Evolutionary conservation across 495 filamentous ascomycete genomes (phyloP).

Genomic region (Thozetella sp.): DNA sequence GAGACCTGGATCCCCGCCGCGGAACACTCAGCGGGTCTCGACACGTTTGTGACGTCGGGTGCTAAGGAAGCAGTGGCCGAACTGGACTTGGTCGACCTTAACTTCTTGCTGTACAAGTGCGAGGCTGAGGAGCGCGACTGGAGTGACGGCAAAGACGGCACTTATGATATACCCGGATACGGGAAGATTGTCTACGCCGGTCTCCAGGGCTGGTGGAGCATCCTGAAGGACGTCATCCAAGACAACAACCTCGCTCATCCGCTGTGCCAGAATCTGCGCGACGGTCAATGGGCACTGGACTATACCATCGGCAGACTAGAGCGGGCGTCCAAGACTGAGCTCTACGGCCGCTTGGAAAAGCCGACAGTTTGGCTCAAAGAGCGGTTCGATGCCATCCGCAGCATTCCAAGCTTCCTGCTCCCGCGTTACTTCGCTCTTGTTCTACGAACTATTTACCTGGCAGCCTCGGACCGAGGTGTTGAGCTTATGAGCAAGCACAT

Average conservation of each 20-base stretch:
- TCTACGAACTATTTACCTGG: constrained; percentile 81
- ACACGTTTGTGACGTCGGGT: constrained; percentile 80
- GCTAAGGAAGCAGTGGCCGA: constrained; percentile 78
- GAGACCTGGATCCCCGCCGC: constrained; percentile 91
- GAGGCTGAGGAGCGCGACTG: constrained; percentile 89
- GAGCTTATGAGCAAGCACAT: constrained; percentile 79
- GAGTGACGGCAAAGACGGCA: constrained; percentile 79
- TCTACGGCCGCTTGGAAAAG: constrained; percentile 58
- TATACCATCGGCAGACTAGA: constrained; percentile 82
- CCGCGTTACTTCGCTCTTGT: constrained; percentile 93
- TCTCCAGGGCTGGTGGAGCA: constrained; percentile 97
- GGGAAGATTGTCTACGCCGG: constrained; percentile 93
- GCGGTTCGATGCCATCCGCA: constrained; percentile 81
- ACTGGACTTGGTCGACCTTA: constrained; percentile 78
- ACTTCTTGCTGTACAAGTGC: constrained; percentile 88
- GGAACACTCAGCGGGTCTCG: constrained; percentile 77
- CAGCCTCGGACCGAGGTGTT: constrained; percentile 76
- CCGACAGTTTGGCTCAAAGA: constrained; percentile 79
- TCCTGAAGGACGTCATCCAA: constrained; percentile 79
- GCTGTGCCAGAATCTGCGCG: constrained; percentile 86
- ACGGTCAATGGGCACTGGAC: constrained; percentile 94
- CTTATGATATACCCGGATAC: constrained; percentile 81
- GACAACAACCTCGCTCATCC: constrained; percentile 94
- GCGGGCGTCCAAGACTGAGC: constrained; percentile 62
- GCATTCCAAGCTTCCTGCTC: constrained; percentile 83